Evolutionary conservation across 345 rosid genomes (phyloP).

Genomic region (Odontarrhena argentea): DNA sequence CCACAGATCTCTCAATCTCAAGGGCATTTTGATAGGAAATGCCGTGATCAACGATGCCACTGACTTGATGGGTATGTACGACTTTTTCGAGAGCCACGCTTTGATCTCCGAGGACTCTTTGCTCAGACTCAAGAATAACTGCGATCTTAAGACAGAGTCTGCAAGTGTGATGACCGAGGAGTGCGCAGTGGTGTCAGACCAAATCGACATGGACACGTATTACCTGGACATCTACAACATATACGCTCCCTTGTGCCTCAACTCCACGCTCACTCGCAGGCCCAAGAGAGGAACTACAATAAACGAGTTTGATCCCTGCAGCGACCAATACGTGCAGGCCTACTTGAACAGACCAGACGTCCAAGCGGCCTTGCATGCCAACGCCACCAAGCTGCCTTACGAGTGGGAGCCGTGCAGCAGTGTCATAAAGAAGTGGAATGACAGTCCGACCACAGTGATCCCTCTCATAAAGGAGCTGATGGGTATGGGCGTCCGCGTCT

Average conservation of each 20-base stretch:
- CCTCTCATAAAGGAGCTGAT: slow-evolving; percentile 61
- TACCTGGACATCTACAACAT: slow-evolving; percentile 66
- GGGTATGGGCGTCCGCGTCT: slow-evolving; percentile 58
- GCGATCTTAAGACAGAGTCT: slow-evolving; percentile 54
- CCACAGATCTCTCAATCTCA: slow-evolving; percentile 62
- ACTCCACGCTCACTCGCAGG: slow-evolving; percentile 50
- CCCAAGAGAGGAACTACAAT: slow-evolving; percentile 52
- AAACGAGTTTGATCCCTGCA: slow-evolving; percentile 65
- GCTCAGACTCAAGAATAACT: slow-evolving; percentile 38
- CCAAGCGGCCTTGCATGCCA: slow-evolving; percentile 86
- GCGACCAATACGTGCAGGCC: slow-evolving; percentile 59
- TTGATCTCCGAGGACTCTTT: slow-evolving; percentile 53
- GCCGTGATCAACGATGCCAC: slow-evolving; percentile 78
- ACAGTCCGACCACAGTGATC: slow-evolving; percentile 71
- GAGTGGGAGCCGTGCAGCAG: slow-evolving; percentile 81
- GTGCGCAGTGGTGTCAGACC: slow-evolving; percentile 46
- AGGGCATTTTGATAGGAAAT: slow-evolving; percentile 92
- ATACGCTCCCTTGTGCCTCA: slow-evolving; percentile 70
- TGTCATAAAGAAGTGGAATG: slow-evolving; percentile 54
- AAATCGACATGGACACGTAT: slow-evolving; percentile 24
- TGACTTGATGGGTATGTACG: slow-evolving; percentile 68
- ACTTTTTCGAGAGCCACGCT: slow-evolving; percentile 63
- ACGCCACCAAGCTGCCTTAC: slow-evolving; percentile 63
- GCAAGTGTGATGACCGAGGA: slow-evolving; percentile 34
- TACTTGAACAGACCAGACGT: slow-evolving; percentile 74